A percentile compares a stretch with the other conserved stretches of the same genome.
phyloP scores from a whole-genome alignment of 352 stramenopile genomes.

The Globisporangium viniferum region DNA sequence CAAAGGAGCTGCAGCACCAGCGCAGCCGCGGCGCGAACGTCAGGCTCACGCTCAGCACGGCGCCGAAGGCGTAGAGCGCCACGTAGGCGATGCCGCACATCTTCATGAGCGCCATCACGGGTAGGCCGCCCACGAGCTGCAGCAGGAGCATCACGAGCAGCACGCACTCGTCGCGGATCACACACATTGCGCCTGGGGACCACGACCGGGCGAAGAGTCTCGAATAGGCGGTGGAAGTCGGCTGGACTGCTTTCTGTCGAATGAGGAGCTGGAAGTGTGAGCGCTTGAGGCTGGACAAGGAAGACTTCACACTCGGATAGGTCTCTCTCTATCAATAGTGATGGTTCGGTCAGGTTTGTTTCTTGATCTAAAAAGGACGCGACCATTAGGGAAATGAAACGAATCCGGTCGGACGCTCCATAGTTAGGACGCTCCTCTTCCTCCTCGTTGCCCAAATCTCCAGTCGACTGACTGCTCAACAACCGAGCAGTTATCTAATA shows the following conservation, averaged over 20 bases:
- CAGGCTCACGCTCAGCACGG: constrained; percentile 37
- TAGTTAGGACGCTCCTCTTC: too few relatives aligned
- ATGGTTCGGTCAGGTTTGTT: neutral
- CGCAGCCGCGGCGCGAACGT: constrained; percentile 37
- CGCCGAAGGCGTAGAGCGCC: constrained; percentile 32
- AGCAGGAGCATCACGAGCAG: constrained; percentile 37
- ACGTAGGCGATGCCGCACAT: constrained; percentile 34
- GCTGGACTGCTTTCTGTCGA: neutral
- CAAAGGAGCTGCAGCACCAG: constrained; percentile 33
- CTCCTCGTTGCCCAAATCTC: too few relatives aligned
- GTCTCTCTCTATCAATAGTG: neutral
- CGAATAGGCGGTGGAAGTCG: neutral
- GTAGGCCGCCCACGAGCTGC: constrained; percentile 35
- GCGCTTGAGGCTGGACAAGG: neutral
- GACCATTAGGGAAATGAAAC: neutral
- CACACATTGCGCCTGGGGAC: constrained; percentile 25
- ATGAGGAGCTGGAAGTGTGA: neutral
- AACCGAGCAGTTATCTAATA: neutral
- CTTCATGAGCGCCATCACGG: constrained; percentile 50
- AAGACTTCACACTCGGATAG: neutral
- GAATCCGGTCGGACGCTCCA: neutral
- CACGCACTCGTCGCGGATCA: constrained; percentile 45
- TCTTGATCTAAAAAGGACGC: neutral
- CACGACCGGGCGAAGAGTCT: neutral
- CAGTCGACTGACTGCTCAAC: too few relatives aligned